Base-by-base conservation (phyloP, 2,329 filamentous ascomycete species). In the Beauveria caledonica region DNA sequence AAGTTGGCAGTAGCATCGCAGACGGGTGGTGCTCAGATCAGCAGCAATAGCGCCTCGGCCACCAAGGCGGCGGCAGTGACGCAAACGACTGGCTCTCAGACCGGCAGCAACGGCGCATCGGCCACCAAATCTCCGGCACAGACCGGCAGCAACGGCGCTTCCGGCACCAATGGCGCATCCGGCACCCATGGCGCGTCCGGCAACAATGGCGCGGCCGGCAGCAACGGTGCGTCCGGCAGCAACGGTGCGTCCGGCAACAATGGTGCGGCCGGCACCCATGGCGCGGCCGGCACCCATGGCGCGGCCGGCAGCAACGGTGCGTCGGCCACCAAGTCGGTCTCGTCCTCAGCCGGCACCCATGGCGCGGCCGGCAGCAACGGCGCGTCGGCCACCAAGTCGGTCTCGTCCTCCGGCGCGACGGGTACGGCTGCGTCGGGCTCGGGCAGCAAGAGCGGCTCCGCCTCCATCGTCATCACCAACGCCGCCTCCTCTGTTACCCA, bases 21-120 rank as follows among this genome's bases (percentile, higher is more conserved):
- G 51, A 54, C 36, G 8, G 21, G 13, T 1, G 36, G 36, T 23
- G n/a, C 51, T 25, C 51, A 54, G 17, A 36, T 39, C 6, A 44
- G 9, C 36, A 54, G 51, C 23, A 54, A 44, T 36, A 53, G 51
- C 51, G 49, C 49, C 5, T 51, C 27, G 10, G 36, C 51, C n/a
- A 36, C 48, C 11, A 17, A 25, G 13, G 5, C 36, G 3, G 21
- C 21, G 36, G 50, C 17, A 5, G 50, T 27, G 48, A 36, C 48
- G 8, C 27, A 51, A n/a, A 51, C 15, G 5, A 36, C 2, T 11
- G 27, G 48, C 27, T 39, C 50, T 36, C 50, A 40, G 13, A 33
- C 50, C 10, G 33, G 50, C 11, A 40, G 50, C 19, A 52, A 52
- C 50, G 33, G 33, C 33, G 46, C 46, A n/a, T n/a, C n/a, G n/a